Base-by-base conservation (phyloP, 805 yeast species). In the Candida michaelii region DNA sequence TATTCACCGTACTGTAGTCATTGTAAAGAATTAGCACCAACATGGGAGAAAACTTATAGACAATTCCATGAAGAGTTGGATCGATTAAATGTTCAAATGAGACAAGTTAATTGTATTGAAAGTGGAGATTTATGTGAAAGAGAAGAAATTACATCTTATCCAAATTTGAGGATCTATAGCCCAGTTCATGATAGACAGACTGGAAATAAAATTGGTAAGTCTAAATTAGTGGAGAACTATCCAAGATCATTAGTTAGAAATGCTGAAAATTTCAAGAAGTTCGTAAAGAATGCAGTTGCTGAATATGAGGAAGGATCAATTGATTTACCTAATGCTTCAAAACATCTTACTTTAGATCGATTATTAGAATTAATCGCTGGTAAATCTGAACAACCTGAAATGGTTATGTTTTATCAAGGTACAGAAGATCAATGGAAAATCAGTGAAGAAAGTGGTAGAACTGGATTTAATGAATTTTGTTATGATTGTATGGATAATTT, bases 1-100 rank as follows among this genome's bases (percentile, higher is more conserved):
- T 93, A 65, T 59, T 88, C 96, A 24, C 99, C 99, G 0, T 83
- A 83, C 55, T 93, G 99, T 60, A 60, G 68, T 6, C 98, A 91
- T 63, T 93, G 99, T 65, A 75, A 68, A 47, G 71, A 66, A 6
- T 65, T 93, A 40, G 93, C 87, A 2, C 98, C 99, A 1, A 73
- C 66, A 6, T 93, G 98, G 97, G 76, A 80, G 45, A 69, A 74
- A 43, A 76, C 91, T 0, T 86, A 79, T 65, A 53, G 67, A 17
- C 59, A 62, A 3, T 75, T 78, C 52, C 60, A 71, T 27, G 58
- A 62, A 8, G 81, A 77, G 29, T 73, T 74, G 34, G 56, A 66
- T 13, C 51, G 62, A 7, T 51, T 76, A 39, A 69, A 71, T 2
- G 69, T 83, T 12, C 69, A 70, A 15, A 76, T 89, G 73, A 73